Conservation (phyloP, 768 basidiomycete genomes). For the Kwoniella dendrophila region DNA sequence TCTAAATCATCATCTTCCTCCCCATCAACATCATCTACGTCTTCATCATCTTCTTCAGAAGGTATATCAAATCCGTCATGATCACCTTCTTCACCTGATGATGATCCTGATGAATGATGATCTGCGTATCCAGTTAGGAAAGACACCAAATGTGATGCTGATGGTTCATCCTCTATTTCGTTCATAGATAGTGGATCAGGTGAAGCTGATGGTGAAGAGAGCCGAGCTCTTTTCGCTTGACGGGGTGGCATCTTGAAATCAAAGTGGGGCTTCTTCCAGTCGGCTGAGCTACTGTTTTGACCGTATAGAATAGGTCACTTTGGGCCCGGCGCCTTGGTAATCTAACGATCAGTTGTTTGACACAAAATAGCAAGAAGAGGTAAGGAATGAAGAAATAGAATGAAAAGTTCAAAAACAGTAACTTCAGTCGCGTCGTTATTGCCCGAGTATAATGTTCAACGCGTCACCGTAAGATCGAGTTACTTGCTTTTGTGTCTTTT, state of each 20-base stretch:
- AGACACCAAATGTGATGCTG: constrained; percentile 46
- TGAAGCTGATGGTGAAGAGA: constrained; percentile 1
- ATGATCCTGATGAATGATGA: constrained; percentile 15
- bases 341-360: too few relatives aligned
- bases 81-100: constrained; percentile 27
- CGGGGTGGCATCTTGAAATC: constrained; percentile 24
- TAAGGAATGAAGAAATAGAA: too few relatives aligned
- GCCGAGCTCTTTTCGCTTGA: constrained; percentile 20
- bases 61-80: constrained; percentile 17
- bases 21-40: constrained; percentile 38
- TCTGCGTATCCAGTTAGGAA: constrained; percentile 47
- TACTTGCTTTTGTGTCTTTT: too few relatives aligned
- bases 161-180: constrained; percentile 20
- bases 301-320: too few relatives aligned
- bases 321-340: too few relatives aligned
- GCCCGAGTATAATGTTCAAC: too few relatives aligned
- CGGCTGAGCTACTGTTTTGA: too few relatives aligned
- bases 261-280: too few relatives aligned
- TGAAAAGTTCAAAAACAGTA: too few relatives aligned
- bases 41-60: constrained; percentile 23
- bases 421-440: too few relatives aligned
- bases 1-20: constrained; percentile 27
- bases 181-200: constrained; percentile 8
- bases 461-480: too few relatives aligned
- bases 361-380: too few relatives aligned